Base-by-base conservation (phyloP, 495 filamentous ascomycete genomes). In the Penicillium maclennaniae region DNA sequence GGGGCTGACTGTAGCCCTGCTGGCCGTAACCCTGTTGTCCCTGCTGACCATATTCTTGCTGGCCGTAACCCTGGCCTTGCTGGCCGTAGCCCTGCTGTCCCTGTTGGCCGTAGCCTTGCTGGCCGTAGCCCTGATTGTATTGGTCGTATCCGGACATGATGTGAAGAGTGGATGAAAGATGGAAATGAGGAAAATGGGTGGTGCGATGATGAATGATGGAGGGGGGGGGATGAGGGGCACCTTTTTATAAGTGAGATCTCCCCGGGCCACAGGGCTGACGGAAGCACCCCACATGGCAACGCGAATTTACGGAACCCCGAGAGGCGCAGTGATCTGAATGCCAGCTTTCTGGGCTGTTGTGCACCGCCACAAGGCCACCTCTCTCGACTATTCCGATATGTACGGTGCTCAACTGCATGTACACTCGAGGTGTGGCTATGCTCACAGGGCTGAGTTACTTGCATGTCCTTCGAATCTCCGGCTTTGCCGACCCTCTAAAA, bases 141-240 rank as follows among this genome's bases (percentile, higher is more conserved):
- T 73, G 63, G 44, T 70, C 60, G 69, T 76, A 69, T 45, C 69
- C 74, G 54, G 74, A 77, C 74, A 77, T 77, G 45, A 45, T 53
- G 7, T 51, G 47, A 44, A 43, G 45, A 48, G 37, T 40, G 9
- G 34, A 52, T 17, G n/a, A 26, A 21, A 21, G 45, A 44, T 26
- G 43, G 41, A 47, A 47, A 5, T 23, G 47, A 16, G 28, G 41
- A 45, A 45, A 47, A 39, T 34, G 34, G 42, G 45, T 16, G 1
- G 50, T 41, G 37, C 25, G 49, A 44, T 53, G 34, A 15, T 15
- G 9, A 56, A 49, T 43, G 55, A 56, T 53, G 54, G 46, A 61
- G 51, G 54, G 20, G 44, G 62, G 50, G 57, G 46, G 45, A 48
- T 49, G 59, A 58, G 48, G 49, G 52, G 55, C 45, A 31, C 44